phyloP scores from a whole-genome alignment of 352 stramenopile species.

The Halophytophthora batemanensis region DNA sequence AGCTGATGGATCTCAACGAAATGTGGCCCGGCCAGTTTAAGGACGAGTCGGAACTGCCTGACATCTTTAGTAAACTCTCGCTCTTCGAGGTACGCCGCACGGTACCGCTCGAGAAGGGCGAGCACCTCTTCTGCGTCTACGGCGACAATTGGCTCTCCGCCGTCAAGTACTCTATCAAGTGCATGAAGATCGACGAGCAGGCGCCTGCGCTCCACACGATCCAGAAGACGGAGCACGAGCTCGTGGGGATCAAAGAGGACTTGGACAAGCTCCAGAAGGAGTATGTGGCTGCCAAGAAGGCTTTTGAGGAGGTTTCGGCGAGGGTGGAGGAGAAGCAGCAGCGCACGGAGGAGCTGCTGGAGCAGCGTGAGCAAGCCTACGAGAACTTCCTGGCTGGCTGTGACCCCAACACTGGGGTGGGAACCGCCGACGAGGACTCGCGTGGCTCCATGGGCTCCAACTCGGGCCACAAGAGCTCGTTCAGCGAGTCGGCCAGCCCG shows the following conservation, averaged over 20 bases:
- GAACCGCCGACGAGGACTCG: slow-evolving; percentile 11
- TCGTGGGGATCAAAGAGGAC: slow-evolving; percentile 75
- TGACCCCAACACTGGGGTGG: slow-evolving; percentile 27
- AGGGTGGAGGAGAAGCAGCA: slow-evolving; percentile 69
- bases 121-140: slow-evolving; percentile 86
- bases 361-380: slow-evolving; percentile 67
- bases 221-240: slow-evolving; percentile 69
- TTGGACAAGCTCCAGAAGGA: slow-evolving; percentile 77
- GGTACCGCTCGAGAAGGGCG: slow-evolving; percentile 69
- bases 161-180: slow-evolving; percentile 88
- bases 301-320: slow-evolving; percentile 68
- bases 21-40: slow-evolving; percentile 63
- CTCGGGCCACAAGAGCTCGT: slow-evolving; percentile 34
- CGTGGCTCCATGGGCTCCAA: slow-evolving; percentile 32
- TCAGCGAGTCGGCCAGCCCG: slow-evolving; percentile 34
- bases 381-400: slow-evolving; percentile 70
- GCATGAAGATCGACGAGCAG: slow-evolving; percentile 69
- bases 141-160: slow-evolving; percentile 88
- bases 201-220: slow-evolving; percentile 55
- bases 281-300: slow-evolving; percentile 73
- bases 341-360: slow-evolving; percentile 73
- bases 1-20: slow-evolving; percentile 87
- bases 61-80: slow-evolving; percentile 82
- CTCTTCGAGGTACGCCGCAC: slow-evolving; percentile 83
- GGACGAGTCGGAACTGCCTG: slow-evolving; percentile 68